phyloP scores from a whole-genome alignment of 805 yeast species.

The Wickerhamiella musiphila region DNA sequence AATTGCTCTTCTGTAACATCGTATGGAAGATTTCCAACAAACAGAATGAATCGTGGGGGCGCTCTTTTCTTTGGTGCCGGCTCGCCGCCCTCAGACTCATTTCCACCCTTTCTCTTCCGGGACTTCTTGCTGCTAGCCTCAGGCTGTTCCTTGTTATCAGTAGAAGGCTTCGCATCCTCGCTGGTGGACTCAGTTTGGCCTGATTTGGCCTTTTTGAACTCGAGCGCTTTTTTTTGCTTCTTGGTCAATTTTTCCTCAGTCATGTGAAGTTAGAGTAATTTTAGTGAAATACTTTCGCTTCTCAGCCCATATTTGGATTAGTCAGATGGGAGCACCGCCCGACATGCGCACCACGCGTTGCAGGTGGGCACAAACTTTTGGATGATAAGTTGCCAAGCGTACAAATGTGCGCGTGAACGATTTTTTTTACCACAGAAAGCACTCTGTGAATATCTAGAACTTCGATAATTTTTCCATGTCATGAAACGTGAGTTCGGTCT shows the following conservation, averaged over 20 bases:
- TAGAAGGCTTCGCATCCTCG: conserved; percentile 15
- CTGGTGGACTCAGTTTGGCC: conserved; percentile 22
- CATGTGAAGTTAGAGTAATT: neutral
- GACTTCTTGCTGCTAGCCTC: conserved; percentile 14
- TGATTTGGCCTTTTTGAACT: conserved; percentile 14
- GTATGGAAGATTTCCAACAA: conserved; percentile 82
- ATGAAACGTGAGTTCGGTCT: too few relatives aligned
- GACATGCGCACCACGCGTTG: too few relatives aligned
- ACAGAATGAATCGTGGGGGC: conserved; percentile 59
- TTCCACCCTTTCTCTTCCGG: neutral
- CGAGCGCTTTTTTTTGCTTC: conserved; percentile 18
- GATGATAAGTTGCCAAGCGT: too few relatives aligned
- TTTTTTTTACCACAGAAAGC: too few relatives aligned
- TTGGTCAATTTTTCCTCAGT: conserved; percentile 16
- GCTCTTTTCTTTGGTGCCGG: conserved; percentile 37
- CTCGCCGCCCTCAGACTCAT: conserved; percentile 6
- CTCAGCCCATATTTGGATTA: too few relatives aligned
- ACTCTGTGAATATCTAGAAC: too few relatives aligned
- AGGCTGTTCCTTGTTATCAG: conserved; percentile 20
- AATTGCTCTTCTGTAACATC: conserved; percentile 46
- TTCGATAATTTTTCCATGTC: too few relatives aligned
- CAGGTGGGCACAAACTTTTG: too few relatives aligned
- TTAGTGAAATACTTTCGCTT: neutral
- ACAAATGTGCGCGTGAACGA: too few relatives aligned
- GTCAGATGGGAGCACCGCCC: too few relatives aligned